These are phyloP conservation scores for Kregervanrija pseudodelftensis DNA, from an alignment of 805 yeast species.

Conservation along the genomic window DNA sequence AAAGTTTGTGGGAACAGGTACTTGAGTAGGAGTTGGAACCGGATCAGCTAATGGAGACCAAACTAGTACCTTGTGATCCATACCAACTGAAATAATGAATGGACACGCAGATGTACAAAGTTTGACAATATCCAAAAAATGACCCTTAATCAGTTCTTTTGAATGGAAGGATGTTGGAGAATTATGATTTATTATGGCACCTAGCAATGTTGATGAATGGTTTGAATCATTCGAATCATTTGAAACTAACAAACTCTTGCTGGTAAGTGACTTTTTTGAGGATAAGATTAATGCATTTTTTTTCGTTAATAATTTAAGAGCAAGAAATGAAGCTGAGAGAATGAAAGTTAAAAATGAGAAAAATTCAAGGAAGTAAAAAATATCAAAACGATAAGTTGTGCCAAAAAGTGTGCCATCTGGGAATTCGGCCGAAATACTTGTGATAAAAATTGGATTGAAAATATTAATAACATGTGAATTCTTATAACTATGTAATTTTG, in stretches of 20 bases:
- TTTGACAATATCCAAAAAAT: conserved; percentile 55
- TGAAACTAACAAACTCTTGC: neutral
- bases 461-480: neutral
- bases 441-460: conserved; percentile 1
- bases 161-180: conserved; percentile 17
- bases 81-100: conserved; percentile 61
- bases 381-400: conserved; percentile 37
- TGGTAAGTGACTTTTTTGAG: neutral
- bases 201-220: too few species aligned
- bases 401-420: conserved; percentile 9
- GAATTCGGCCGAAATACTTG: too few species aligned
- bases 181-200: neutral
- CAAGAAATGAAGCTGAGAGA: conserved; percentile 39
- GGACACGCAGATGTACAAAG: conserved; percentile 56
- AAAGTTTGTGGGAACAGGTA: conserved; percentile 36
- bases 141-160: conserved; percentile 42
- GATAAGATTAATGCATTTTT: conserved; percentile 12
- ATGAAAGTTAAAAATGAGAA: conserved; percentile 43
- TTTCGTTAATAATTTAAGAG: conserved; percentile 34
- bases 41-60: conserved; percentile 64
- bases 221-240: neutral
- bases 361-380: conserved; percentile 50
- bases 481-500: conserved; percentile 1
- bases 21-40: conserved; percentile 37
- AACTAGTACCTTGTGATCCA: conserved; percentile 63